Evolutionary conservation across 2,329 filamentous ascomycete genomes (phyloP), one percentile per base, ranked within the genome.

Genomic region (Triangularia setosa): DNA sequence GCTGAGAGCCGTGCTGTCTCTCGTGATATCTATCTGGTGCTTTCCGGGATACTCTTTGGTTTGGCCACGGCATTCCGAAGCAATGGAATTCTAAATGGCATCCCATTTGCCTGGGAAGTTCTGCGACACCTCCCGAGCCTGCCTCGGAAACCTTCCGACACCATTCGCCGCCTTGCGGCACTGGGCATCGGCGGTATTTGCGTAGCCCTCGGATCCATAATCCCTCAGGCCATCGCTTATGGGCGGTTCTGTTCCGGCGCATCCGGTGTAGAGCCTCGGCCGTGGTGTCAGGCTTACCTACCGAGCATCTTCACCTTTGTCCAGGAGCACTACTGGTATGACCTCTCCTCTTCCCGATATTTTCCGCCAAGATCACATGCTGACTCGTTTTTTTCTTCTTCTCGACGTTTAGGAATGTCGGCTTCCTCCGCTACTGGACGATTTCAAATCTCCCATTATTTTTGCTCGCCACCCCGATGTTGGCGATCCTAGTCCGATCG

Each of bases 221-320:
- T 87, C 0, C 94, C 95, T 7, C 95, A 99, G 74, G 79, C 83
- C 57, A 70, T 90, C 35, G 93, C 93, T 1, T 97, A 92, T 76
- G 74, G 76, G 59, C 83, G 86, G 48, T 97, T 89, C 75, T 97
- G 72, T 72, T 64, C 73, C 87, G 66, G 61, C 59, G 27, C 57
- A 58, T 64, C 65, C 61, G 67, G 53, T 1, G 60, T 40, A 9
- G 59, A 62, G n/a, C 60, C 57, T 11, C 58, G 66, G 58, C 65
- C 67, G 9, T 99, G 95, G 95, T 99, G 95, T 75, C 74, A 76
- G 21, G 82, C 80, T 18, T 75, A 78, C n/a, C 68, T 93, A 12
- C 95, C 95, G 3, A 96, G 92, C 74, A 93, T 99, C 65, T 98
- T 96, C 77, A 84, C 87, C 0, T 98, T 90, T 81, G 94, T 98